Evolutionary conservation across 2,329 filamentous ascomycete genomes (phyloP).

Genomic region (Clonostachys byssicola): DNA sequence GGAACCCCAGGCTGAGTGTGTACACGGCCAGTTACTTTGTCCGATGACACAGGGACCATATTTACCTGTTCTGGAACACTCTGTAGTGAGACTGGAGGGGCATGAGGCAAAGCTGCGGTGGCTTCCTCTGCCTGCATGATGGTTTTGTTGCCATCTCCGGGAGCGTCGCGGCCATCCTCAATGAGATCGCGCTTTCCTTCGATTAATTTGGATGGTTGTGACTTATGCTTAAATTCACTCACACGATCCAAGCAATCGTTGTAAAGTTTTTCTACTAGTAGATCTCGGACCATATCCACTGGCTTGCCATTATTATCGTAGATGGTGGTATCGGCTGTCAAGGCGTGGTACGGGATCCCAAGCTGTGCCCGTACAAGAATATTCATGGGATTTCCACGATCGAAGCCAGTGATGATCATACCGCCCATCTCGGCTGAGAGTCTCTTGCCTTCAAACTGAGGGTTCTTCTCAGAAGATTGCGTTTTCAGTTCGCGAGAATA

Average conservation of each 20-base stretch:
- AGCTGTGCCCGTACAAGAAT: slow-evolving; percentile 88
- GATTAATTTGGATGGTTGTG: slow-evolving; percentile 64
- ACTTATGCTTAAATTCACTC: slow-evolving; percentile 83
- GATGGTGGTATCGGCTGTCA: slow-evolving; percentile 78
- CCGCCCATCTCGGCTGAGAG: slow-evolving; percentile 95
- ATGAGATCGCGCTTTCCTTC: slow-evolving; percentile 82
- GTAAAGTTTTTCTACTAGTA: slow-evolving; percentile 84
- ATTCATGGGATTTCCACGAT: slow-evolving; percentile 90
- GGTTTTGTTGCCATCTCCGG: slow-evolving; percentile 63
- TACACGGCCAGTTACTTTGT: slow-evolving; percentile 67
- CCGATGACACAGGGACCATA: slow-evolving; percentile 59
- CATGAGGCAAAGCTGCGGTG: slow-evolving; percentile 54
- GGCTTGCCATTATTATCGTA: slow-evolving; percentile 79
- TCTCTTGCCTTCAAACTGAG: slow-evolving; percentile 49
- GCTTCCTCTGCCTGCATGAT: slow-evolving; percentile 70
- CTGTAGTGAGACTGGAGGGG: slow-evolving; percentile 47
- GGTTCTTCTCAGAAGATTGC: slow-evolving; percentile 48
- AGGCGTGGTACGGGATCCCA: slow-evolving; percentile 76
- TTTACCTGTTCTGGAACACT: slow-evolving; percentile 48
- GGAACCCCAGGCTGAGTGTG: slow-evolving; percentile 68
- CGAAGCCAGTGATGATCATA: slow-evolving; percentile 97
- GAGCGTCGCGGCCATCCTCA: slow-evolving; percentile 75
- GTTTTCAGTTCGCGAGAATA: slow-evolving; percentile 73
- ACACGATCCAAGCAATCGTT: slow-evolving; percentile 93
- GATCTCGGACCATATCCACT: slow-evolving; percentile 75